Percentiles rank a stretch among this genome's conserved stretches.
phyloP scores from a whole-genome alignment of 2,329 filamentous ascomycete genomes.

The Ophiostoma populinum region DNA sequence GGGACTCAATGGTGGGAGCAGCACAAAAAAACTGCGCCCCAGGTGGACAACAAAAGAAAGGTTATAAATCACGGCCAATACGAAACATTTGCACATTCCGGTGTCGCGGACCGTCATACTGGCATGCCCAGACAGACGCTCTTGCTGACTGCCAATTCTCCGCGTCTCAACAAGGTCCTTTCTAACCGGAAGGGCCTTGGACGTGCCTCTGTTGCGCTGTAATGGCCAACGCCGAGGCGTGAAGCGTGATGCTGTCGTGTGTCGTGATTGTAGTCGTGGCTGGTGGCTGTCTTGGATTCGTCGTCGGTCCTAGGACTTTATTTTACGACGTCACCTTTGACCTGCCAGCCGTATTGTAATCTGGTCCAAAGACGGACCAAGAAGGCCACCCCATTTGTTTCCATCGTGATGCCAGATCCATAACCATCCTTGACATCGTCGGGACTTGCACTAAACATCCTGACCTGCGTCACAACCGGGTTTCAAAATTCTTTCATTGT shows the following conservation, averaged over 20 bases:
- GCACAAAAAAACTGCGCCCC: not conserved
- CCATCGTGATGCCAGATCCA: not conserved
- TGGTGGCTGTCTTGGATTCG: no score
- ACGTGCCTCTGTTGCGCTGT: not conserved
- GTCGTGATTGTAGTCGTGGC: no score
- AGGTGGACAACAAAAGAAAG: not conserved
- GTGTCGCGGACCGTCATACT: constrained; percentile 70
- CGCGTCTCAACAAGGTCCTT: constrained; percentile 20
- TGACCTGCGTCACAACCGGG: not conserved
- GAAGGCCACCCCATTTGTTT: no score
- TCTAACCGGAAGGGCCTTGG: constrained; percentile 14
- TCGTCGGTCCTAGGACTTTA: no score
- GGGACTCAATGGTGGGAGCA: not conserved
- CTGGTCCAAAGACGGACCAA: no score
- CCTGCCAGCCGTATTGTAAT: no score
- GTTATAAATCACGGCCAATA: constrained; percentile 2
- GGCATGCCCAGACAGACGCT: constrained; percentile 41
- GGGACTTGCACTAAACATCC: no score
- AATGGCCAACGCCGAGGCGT: no score
- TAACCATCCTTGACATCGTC: not conserved
- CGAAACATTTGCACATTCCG: constrained; percentile 32
- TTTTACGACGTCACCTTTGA: no score
- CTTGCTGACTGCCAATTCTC: constrained; percentile 67
- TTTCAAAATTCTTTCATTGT: no score
- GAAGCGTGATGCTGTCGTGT: no score